phyloP scores from a whole-genome alignment of 2,329 filamentous ascomycete genomes.

The Diplodia scrobiculata region DNA sequence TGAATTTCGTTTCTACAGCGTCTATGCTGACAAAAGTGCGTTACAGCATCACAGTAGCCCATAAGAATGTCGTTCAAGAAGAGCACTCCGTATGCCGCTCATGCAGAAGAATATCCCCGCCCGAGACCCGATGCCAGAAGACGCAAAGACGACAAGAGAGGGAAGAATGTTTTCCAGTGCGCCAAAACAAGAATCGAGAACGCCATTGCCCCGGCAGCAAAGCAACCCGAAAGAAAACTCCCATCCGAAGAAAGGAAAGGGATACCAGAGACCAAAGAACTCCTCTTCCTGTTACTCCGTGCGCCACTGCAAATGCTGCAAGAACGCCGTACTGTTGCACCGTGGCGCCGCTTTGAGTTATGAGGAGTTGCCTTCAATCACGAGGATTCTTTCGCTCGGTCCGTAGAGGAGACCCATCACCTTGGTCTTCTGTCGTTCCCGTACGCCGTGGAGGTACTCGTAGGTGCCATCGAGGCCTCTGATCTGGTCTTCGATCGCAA shows the following conservation, averaged over 20 bases:
- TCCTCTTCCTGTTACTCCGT: constrained; percentile 24
- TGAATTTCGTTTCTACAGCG: constrained; percentile 24
- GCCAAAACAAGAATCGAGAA: constrained; percentile 19
- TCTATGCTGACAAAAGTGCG: constrained; percentile 27
- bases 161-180: constrained; percentile 1
- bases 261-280: constrained; percentile 24
- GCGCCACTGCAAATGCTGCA: constrained; percentile 27
- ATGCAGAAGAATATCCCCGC: constrained; percentile 25
- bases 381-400: constrained; percentile 26
- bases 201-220: constrained; percentile 17
- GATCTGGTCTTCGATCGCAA: constrained; percentile 84
- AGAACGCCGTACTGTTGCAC: constrained; percentile 22
- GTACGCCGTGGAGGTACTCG: constrained; percentile 71
- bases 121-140: constrained; percentile 22
- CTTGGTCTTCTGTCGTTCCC: constrained; percentile 79
- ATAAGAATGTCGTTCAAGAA: constrained; percentile 22
- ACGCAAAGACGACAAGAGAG: constrained; percentile 8
- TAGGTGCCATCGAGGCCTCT: constrained; percentile 78
- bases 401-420: constrained; percentile 65
- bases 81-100: constrained; percentile 27
- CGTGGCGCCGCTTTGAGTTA: constrained; percentile 20
- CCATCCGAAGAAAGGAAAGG: constrained; percentile 21
- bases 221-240: constrained; percentile 18
- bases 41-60: constrained; percentile 27
- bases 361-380: constrained; percentile 29